Percentiles rank a stretch among this genome's conserved stretches.
Conservation (phyloP, 108 stramenopile species). For the Cyclostephanos tholiformis region DNA sequence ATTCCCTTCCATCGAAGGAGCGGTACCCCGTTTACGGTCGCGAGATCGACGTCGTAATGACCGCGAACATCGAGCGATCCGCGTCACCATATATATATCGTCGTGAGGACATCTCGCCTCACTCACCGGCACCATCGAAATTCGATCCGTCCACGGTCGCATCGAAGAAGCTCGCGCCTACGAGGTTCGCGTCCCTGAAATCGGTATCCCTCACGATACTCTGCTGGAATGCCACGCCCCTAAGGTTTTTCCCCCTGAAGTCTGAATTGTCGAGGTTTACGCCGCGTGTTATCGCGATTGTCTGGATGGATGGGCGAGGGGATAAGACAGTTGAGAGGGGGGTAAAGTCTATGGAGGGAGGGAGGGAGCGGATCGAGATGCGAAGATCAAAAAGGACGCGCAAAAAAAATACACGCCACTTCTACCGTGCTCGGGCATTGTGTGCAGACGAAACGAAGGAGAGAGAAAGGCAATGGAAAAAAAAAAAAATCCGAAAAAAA, state of each 20-base stretch:
- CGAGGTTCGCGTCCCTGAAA: slow-evolving; percentile 79
- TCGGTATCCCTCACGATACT: slow-evolving; percentile 88
- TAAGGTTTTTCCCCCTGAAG: slow-evolving; percentile 82
- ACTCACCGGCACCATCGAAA: slow-evolving; percentile 83
- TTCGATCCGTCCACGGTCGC: slow-evolving; percentile 90
- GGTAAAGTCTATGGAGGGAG: no score
- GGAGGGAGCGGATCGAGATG: no score
- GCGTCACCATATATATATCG: not conserved
- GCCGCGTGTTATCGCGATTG: slow-evolving; percentile 93
- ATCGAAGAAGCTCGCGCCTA: slow-evolving; percentile 91
- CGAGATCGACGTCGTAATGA: not conserved
- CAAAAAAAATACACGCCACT: no score
- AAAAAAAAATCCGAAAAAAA: not conserved
- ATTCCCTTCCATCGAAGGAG: no score
- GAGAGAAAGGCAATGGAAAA: no score
- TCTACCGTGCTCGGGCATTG: no score
- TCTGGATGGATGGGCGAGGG: slow-evolving; percentile 1
- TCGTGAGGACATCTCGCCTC: not conserved
- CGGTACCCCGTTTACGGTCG: no score
- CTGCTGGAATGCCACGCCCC: slow-evolving; percentile 96
- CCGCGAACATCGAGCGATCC: not conserved
- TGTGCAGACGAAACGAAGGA: no score
- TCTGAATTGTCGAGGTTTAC: slow-evolving; percentile 87
- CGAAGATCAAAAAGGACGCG: no score
- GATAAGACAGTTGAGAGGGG: no score